phyloP scores from a whole-genome alignment of 2,329 filamentous ascomycete genomes.

The Nothophoma quercina region DNA sequence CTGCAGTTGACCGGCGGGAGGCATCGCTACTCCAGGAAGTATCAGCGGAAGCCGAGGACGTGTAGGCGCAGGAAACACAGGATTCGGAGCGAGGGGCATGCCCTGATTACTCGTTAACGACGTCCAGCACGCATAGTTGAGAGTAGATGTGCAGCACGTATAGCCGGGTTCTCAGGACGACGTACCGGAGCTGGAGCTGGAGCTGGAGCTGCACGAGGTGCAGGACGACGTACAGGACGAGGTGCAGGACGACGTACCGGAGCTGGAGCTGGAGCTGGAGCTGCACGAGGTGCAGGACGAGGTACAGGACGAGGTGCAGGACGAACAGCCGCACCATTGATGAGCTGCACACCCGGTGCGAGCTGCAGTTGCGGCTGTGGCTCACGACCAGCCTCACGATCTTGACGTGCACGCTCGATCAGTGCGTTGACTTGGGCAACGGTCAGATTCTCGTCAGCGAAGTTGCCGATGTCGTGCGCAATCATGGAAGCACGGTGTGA shows the following conservation, averaged over 20 bases:
- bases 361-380: neutral
- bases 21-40: too few relatives aligned
- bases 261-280: neutral
- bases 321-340: neutral
- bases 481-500: slow-evolving; percentile 17
- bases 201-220: too few relatives aligned
- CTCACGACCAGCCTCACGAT: neutral
- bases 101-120: too few relatives aligned
- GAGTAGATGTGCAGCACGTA: too few relatives aligned
- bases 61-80: too few relatives aligned
- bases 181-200: too few relatives aligned
- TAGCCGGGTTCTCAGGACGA: too few relatives aligned
- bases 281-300: neutral
- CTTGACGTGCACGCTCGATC: slow-evolving; percentile 8
- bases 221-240: too few relatives aligned
- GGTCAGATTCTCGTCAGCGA: slow-evolving; percentile 9
- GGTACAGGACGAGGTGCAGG: neutral
- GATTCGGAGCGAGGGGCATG: too few relatives aligned
- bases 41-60: neutral
- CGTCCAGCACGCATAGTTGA: too few relatives aligned
- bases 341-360: neutral
- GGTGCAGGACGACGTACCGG: neutral
- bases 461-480: slow-evolving; percentile 24
- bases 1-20: too few relatives aligned
- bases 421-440: slow-evolving; percentile 12